Percentiles rank a stretch among this genome's conserved stretches.
Evolutionary conservation across 2,329 filamentous ascomycete genomes (phyloP).

Genomic region (Metarhizium sp.): DNA sequence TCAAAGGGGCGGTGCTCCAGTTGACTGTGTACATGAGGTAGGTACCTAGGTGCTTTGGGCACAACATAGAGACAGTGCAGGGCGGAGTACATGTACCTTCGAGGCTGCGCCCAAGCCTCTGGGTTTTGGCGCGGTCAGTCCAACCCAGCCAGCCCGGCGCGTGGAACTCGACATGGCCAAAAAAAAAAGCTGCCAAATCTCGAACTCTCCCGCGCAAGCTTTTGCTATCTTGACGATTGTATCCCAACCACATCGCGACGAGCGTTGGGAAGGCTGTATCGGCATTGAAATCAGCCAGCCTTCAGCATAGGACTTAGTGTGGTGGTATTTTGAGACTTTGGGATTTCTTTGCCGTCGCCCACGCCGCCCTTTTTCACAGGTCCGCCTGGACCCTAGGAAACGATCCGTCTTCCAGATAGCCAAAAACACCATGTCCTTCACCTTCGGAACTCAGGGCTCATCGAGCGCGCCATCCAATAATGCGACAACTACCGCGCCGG

Average conservation of each 20-base stretch:
- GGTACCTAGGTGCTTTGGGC: not conserved
- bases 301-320: not conserved
- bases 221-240: constrained; percentile 1
- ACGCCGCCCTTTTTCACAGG: not conserved
- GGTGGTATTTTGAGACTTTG: constrained; percentile 6
- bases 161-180: constrained; percentile 6
- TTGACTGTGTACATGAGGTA: not conserved
- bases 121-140: not conserved
- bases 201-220: not conserved
- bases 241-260: not conserved
- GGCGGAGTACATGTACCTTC: not conserved
- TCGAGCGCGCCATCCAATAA: constrained; percentile 22
- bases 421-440: constrained; percentile 28
- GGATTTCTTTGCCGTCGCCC: not conserved
- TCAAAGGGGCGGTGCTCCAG: not conserved
- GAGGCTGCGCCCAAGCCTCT: not conserved
- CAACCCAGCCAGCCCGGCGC: not conserved
- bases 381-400: not conserved
- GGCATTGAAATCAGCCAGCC: not conserved
- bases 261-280: not conserved
- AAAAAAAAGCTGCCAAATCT: constrained; percentile 7
- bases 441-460: constrained; percentile 24
- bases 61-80: not conserved
- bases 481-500: constrained; percentile 27
- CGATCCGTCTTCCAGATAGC: not conserved